A percentile compares a stretch with the other conserved stretches of the same genome.
Evolutionary conservation across 2,329 filamentous ascomycete species (phyloP).

Genomic region (Trichothecium sympodiale): DNA sequence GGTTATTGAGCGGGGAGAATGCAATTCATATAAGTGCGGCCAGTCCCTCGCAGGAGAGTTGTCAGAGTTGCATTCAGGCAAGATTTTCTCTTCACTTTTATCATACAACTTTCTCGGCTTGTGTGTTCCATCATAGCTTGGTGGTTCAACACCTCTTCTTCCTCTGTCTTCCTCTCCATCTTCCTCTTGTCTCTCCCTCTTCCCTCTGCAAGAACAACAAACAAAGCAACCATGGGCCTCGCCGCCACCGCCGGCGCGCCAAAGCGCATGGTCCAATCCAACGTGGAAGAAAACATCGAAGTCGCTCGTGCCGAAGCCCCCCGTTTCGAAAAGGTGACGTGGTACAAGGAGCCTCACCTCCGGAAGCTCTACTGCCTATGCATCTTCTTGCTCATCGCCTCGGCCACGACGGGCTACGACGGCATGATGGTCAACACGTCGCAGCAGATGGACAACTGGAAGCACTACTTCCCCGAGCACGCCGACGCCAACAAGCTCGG

Average conservation of each 20-base stretch:
- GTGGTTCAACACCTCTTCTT: no score
- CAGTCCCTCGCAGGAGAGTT: no score
- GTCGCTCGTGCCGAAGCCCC: slow-evolving; percentile 33
- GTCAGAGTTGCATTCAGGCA: no score
- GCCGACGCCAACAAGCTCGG: slow-evolving; percentile 30
- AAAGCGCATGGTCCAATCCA: slow-evolving; percentile 7
- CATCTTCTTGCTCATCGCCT: slow-evolving; percentile 45
- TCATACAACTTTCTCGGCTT: no score
- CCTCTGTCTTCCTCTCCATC: no score
- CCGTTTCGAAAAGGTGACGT: slow-evolving; percentile 42
- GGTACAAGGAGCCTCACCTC: slow-evolving; percentile 45
- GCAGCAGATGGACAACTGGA: slow-evolving; percentile 44
- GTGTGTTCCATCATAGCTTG: no score
- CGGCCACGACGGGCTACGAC: slow-evolving; percentile 52
- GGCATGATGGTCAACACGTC: slow-evolving; percentile 49
- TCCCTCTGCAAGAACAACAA: no score
- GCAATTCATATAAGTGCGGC: no score
- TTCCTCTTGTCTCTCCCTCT: no score
- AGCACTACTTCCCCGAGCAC: slow-evolving; percentile 33
- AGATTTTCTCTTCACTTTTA: no score
- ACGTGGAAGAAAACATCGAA: slow-evolving; percentile 18
- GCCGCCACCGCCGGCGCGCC: neutral
- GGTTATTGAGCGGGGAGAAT: no score
- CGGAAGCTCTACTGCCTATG: slow-evolving; percentile 43
- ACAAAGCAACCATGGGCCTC: no score